These are phyloP conservation scores for Eucalyptus tenuipes DNA, from an alignment of 345 rosid species.

Conservation along the genomic window DNA sequence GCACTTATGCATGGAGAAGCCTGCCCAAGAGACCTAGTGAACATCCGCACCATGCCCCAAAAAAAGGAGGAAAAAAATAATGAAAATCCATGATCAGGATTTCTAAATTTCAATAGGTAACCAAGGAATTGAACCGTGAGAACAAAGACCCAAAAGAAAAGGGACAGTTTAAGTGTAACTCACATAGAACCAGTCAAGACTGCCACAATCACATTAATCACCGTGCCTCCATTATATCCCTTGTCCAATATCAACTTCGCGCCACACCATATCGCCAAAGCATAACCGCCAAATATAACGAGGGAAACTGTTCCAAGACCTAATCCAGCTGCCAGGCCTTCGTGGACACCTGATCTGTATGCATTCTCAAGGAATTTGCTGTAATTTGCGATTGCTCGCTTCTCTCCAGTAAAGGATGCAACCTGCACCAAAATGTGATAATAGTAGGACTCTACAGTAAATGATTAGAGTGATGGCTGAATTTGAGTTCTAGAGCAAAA, in stretches of 20 bases:
- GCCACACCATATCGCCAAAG: slow-evolving; percentile 74
- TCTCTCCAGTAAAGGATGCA: slow-evolving; percentile 87
- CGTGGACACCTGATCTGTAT: slow-evolving; percentile 49
- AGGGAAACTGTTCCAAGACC: slow-evolving; percentile 47
- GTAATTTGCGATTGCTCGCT: slow-evolving; percentile 52
- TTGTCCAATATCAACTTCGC: slow-evolving; percentile 61
- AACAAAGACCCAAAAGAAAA: not conserved
- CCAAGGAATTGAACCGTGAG: not conserved
- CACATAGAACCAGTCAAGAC: slow-evolving; percentile 77
- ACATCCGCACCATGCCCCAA: not conserved
- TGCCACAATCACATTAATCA: slow-evolving; percentile 58
- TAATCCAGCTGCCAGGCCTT: slow-evolving; percentile 58
- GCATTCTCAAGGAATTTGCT: slow-evolving; percentile 45
- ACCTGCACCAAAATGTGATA: slow-evolving; percentile 28
- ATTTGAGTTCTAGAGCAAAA: not conserved
- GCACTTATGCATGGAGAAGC: slow-evolving; percentile 23
- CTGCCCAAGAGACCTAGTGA: slow-evolving; percentile 32
- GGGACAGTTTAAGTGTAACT: not conserved
- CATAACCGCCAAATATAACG: slow-evolving; percentile 41
- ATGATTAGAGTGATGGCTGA: not conserved
- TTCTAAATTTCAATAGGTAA: not conserved
- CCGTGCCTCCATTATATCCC: slow-evolving; percentile 68
- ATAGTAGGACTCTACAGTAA: not conserved
- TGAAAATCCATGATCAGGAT: not conserved
- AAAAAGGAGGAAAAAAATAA: not conserved